Evolutionary conservation across 2,329 filamentous ascomycete genomes (phyloP), one percentile per base, ranked within the genome.

Genomic region (Berkeleyomyces basicola): DNA sequence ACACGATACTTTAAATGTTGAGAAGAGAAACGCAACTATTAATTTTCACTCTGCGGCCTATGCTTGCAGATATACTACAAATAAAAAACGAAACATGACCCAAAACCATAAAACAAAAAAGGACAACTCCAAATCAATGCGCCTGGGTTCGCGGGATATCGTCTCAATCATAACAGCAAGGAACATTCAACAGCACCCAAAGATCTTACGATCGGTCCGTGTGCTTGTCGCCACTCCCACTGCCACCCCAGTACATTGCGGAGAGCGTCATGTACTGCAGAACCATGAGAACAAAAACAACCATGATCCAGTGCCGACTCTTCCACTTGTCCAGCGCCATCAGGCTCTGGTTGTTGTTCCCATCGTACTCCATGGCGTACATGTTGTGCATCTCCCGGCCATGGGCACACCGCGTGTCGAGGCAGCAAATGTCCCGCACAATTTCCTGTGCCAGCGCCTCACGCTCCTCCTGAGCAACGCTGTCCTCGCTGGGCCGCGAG

Each of bases 191-290:
- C 36, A 55, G 31, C 33, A 55, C 33, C 11, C 33, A 16, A 9
- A 49, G n/a, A 49, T 49, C 33, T 55, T 36, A 55, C 33, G 51
- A 55, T 31, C 51, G 51, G 23, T 55, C 51, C n/a, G 51, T 55
- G 33, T 55, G 51, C 33, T 55, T 55, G 5, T 55, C 51, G 7
- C 39, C 51, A 3, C 51, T 16, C 33, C 36, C 31, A 7, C 16
- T 55, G n/a, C 51, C 51, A 14, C 51, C 33, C 51, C 51, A 55
- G 58, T 59, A 59, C 31, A 59, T 16, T 3, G 58, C 58, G 14
- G 58, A 46, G n/a, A 59, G 58, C 31, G 42, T 59, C 42, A 59
- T 36, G 23, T 59, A 59, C 58, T 59, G 58, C 42, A 59, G 42
- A 31, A 36, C 16, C 58, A 59, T 59, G 42, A 59, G 58, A 44